Evolutionary conservation across 371 early-diverging fungal species (phyloP), one percentile per base, ranked within the genome.

Genomic region (Parasitella parasitica): DNA sequence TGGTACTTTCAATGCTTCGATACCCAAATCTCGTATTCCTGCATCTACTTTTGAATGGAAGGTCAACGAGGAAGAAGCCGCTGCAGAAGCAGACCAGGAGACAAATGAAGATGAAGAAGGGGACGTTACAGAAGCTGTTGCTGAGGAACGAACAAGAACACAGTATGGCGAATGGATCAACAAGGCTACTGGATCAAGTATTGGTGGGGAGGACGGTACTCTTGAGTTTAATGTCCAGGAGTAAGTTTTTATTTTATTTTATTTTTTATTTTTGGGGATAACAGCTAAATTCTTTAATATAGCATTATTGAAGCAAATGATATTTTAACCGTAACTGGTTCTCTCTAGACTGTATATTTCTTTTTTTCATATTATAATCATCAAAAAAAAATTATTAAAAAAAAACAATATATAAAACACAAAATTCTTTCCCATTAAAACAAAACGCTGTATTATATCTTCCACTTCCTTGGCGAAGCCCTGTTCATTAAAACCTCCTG

Each of bases 1-100:
- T 73, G 93, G 94, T 38, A 91, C 94, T 9, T 95, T 97, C 81
- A 97, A 97, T 66, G 97, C 95, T 12, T 94, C 95, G 13, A 96
- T 97, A 53, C 91, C 96, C 0, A 84, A 88, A 20, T 86, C 88
- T 65, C 80, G 86, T 56, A 93, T 97, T 55, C 90, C 91, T 34
- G 75, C 82, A 59, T 79, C 82, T 65, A 86, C 80, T 65, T 95
- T 89, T 72, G 83, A 86, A 67, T 94, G 90, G 90, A 71, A 72
- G 22, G 63, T 73, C 34, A 78, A 80, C 15, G 73, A 75, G 38
- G 70, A 71, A 38, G 67, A 69, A 20, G 65, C 54, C 1, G 64
- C 64, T 11, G 65, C 46, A 76, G 75, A 80, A 24, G 27, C 66
- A 39, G 49, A 54, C 27, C 75, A 77, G 15, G 77, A 78, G 48